Evolutionary conservation across 225 moss, liverwort and hornwort genomes (phyloP), one percentile per base, ranked within the genome.

Genomic region (Takakia lepidozioides): DNA sequence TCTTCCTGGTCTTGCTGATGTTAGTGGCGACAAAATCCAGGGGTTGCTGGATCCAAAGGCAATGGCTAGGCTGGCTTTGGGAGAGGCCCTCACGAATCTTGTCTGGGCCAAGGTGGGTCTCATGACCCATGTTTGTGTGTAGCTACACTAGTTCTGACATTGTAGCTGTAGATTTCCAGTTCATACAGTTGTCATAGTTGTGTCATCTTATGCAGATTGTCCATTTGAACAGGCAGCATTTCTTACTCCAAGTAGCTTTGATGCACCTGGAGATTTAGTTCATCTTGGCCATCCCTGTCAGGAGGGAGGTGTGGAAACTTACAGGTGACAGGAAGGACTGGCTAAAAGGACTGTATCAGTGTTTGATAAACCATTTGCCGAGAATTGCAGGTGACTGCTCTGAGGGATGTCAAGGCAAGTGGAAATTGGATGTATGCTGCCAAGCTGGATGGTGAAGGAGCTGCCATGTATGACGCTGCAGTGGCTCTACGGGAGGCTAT

Each of bases 401-500:
- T 98, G 71, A 85, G 77, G 83, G 95, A 90, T 60, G 73, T 98
- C 43, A 98, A 98, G 64, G 95, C 95, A 14, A 98, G 95, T 59
- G 95, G 95, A 29, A 98, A 98, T 47, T 98, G 87, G 95, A 98
- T 98, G 95, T 98, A 98, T 60, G 95, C 95, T 58, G 95, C 95
- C 25, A 98, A 98, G 71, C 66, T 98, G 38, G 85, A 87, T 35
- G 82, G 87, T 46, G 90, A 98, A 53, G 95, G 95, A 61, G 95
- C 90, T 46, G 80, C 84, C 45, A 98, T 98, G 95, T 98, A 87
- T 58, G 95, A 98, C 64, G 95, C 95, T 58, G 90, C 87, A 2
- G 73, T 82, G 56, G 78, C 95, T 27, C 63, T 98, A 2, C 87
- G 82, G 51, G 90, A 98, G 45, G 90, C 87, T 29, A 98, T 98